phyloP scores from a whole-genome alignment of 805 yeast species.

The Schwanniomyces pseudopolymorphus region DNA sequence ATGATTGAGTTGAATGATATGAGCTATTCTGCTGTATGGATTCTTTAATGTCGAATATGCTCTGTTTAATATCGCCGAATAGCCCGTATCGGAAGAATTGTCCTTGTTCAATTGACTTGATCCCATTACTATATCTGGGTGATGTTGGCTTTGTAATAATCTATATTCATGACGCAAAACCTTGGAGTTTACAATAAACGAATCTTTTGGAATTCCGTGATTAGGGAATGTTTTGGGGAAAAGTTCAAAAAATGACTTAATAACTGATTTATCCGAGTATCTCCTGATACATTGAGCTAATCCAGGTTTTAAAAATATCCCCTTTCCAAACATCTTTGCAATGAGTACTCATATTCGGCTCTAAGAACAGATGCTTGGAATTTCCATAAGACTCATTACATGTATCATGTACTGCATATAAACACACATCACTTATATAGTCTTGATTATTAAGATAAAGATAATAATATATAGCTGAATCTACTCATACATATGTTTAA shows the following conservation, averaged over 20 bases:
- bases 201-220: conserved; percentile 61
- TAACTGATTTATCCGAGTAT: not conserved
- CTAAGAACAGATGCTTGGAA: not conserved
- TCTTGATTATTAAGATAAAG: not conserved
- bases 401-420: not conserved
- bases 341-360: not conserved
- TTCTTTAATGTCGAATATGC: conserved; percentile 73
- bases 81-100: conserved; percentile 23
- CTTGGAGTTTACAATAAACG: conserved; percentile 56
- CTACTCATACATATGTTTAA: conserved; percentile 18
- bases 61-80: conserved; percentile 60
- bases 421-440: not conserved
- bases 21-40: conserved; percentile 61
- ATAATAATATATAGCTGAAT: not conserved
- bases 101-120: conserved; percentile 16
- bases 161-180: conserved; percentile 74
- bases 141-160: conserved; percentile 65
- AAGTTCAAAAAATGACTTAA: conserved; percentile 48
- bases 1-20: conserved; percentile 33
- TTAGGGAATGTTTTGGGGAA: conserved; percentile 76
- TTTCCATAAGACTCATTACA: not conserved
- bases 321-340: not conserved
- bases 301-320: not conserved
- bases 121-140: conserved; percentile 67
- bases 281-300: not conserved